Base-by-base conservation (phyloP, 495 filamentous ascomycete genomes). In the Tuber magnatum region DNA sequence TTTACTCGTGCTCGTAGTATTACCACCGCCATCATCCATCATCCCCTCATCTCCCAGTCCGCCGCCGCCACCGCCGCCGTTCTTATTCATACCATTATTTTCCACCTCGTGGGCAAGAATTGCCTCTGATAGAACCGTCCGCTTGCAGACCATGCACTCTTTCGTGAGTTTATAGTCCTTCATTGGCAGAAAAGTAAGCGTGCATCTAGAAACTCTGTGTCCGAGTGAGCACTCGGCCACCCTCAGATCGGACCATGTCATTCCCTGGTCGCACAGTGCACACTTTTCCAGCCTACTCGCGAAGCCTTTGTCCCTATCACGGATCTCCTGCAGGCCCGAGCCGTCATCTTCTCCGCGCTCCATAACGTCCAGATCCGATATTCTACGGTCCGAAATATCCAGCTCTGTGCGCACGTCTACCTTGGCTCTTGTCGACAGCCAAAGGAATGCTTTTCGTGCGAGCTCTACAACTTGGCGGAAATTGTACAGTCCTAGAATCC, bases 181-280 rank as follows among this genome's bases (percentile, higher is more conserved):
- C 69, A 82, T 80, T 73, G 81, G 81, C 73, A 82, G 72, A 68
- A 78, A 82, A 6, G 81, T 82, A 35, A 82, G 74, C 56, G 81
- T 81, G 69, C 81, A 82, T 48, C 81, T 80, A 28, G 78, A 76
- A 74, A 80, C 82, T 72, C 81, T 74, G 73, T 82, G 81, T 40
- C 81, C 81, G 65, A 72, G 61, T 61, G 78, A 76, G 68, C 81
- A 82, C 76, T 82, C 81, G 38, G 76, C 81, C 43, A 82, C 74
- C 73, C 74, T 77, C 61, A 82, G 70, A 78, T 82, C 81, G 46
- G 73, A 73, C 81, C 81, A 82, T 65, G 77, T 73, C 71, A 82
- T 78, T 61, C 81, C 81, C 56, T 76, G 74, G 18, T 65, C 72
- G 56, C 81, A 82, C 40, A 82, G 75, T 24, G 73, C 70, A 76